These are phyloP conservation scores for Phoma herbarum DNA, from an alignment of 2,329 filamentous ascomycete genomes.

Conservation along the genomic window DNA sequence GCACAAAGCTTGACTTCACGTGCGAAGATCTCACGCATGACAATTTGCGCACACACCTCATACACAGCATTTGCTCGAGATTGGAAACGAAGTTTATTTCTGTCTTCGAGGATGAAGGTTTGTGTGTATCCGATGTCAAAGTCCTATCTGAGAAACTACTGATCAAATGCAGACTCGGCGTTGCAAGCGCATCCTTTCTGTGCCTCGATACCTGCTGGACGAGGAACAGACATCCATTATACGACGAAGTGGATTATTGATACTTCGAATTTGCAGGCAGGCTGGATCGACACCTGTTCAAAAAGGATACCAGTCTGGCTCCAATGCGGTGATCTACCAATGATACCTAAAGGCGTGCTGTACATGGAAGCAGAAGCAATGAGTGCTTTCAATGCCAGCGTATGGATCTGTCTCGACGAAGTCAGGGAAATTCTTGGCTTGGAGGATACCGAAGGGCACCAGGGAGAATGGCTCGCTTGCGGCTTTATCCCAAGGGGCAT, in stretches of 20 bases:
- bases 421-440: conserved; percentile 10
- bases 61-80: neutral
- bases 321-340: conserved; percentile 5
- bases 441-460: neutral
- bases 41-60: neutral
- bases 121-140: no score
- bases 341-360: conserved; percentile 8
- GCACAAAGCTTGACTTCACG: neutral
- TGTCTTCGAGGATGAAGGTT: conserved; percentile 8
- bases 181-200: conserved; percentile 1
- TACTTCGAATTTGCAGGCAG: neutral
- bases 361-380: conserved; percentile 6
- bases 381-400: conserved; percentile 1
- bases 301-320: conserved; percentile 19
- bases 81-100: conserved; percentile 1
- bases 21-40: neutral
- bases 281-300: neutral
- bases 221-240: neutral
- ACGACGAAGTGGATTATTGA: conserved; percentile 3
- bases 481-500: conserved; percentile 8
- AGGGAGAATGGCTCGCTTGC: conserved; percentile 25
- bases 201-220: neutral
- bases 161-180: neutral
- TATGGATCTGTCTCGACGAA: conserved; percentile 24
- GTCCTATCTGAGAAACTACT: no score